phyloP scores from a whole-genome alignment of 2,329 filamentous ascomycete species.

The Arthrobotrys sphaeroides region DNA sequence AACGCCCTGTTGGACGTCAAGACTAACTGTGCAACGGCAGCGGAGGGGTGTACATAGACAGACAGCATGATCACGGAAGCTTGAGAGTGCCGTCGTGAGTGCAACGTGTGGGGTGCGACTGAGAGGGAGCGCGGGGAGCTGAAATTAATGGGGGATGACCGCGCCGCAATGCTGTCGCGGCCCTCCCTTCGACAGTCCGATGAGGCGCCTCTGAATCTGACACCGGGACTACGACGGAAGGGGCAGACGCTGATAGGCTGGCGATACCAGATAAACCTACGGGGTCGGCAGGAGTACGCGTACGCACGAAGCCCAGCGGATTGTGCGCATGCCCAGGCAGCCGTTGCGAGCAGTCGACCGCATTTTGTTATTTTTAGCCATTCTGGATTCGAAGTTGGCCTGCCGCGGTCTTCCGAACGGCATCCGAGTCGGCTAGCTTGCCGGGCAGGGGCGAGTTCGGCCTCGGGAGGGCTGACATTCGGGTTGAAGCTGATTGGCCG shows the following conservation, averaged over 20 bases:
- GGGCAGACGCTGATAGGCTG: slow-evolving; percentile 11
- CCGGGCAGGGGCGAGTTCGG: background rate
- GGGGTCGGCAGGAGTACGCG: no score
- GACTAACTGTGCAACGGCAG: no score
- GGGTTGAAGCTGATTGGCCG: slow-evolving; percentile 29
- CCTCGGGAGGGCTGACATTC: slow-evolving; percentile 23
- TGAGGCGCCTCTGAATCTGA: slow-evolving; percentile 18
- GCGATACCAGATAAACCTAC: slow-evolving; percentile 3
- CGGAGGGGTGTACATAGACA: no score
- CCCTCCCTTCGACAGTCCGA: slow-evolving; percentile 17
- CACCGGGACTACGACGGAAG: background rate
- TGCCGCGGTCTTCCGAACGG: no score
- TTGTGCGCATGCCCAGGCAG: background rate
- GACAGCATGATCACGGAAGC: background rate
- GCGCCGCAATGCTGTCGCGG: slow-evolving; percentile 53
- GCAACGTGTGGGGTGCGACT: slow-evolving; percentile 16
- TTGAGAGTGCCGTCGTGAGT: background rate
- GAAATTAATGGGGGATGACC: slow-evolving; percentile 44
- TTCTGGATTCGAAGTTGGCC: no score
- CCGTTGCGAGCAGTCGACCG: background rate
- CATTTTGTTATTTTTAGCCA: background rate
- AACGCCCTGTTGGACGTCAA: slow-evolving; percentile 33
- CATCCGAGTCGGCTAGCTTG: no score
- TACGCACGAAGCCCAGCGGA: background rate
- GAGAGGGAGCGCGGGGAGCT: slow-evolving; percentile 33